A percentile compares a stretch with the other conserved stretches of the same genome.
Evolutionary conservation across 345 rosid genomes (phyloP).

Genomic region (Eucalyptus curtisii): DNA sequence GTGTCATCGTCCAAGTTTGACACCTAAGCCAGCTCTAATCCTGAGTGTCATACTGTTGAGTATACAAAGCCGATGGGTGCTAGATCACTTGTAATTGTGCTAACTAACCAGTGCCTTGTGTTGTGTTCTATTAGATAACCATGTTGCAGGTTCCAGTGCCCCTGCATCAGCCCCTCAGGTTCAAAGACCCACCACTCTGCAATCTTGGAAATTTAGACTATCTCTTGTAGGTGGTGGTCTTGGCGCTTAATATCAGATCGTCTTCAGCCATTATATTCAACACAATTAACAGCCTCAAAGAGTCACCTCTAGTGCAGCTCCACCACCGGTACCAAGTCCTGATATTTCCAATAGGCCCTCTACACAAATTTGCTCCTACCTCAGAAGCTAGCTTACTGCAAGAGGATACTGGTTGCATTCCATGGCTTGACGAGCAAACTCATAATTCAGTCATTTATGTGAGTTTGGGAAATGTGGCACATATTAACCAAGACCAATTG

Average conservation of each 20-base stretch:
- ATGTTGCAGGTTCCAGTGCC: background rate
- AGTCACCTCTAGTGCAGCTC: background rate
- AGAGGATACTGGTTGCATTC: conserved; percentile 4
- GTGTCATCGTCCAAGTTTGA: background rate
- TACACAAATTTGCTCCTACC: background rate
- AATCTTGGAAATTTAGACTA: background rate
- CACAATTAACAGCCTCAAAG: background rate
- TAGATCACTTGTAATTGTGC: background rate
- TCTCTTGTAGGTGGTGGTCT: background rate
- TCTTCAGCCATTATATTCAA: background rate
- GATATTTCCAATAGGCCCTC: background rate
- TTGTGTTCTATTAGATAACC: background rate
- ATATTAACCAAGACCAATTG: background rate
- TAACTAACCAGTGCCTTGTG: background rate
- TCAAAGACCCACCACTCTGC: conserved; percentile 4
- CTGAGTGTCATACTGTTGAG: accelerated
- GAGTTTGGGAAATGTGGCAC: conserved; percentile 7
- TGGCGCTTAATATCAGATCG: background rate
- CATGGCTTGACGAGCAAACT: conserved; percentile 8
- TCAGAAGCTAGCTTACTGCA: background rate
- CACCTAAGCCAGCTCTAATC: background rate
- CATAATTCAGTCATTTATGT: conserved; percentile 1
- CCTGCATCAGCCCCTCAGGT: background rate
- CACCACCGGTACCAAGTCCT: background rate
- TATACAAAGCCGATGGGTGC: background rate